Evolutionary conservation across 2,329 filamentous ascomycete species (phyloP).

Genomic region (Pseudohalonectria lignicola): DNA sequence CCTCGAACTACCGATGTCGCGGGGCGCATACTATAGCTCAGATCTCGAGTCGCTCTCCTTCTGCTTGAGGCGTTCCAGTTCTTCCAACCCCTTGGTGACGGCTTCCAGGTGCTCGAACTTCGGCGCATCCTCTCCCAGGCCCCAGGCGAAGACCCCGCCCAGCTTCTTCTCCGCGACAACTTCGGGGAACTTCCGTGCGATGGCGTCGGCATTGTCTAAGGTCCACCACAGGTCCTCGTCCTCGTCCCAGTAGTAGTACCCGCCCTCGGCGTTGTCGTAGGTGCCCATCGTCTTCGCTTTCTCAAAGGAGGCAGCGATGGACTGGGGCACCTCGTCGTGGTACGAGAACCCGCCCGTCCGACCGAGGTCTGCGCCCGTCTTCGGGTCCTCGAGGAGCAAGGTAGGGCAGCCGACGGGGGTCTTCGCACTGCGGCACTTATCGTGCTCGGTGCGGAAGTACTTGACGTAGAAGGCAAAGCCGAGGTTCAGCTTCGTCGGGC

Average conservation of each 20-base stretch:
- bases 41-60: too few species aligned
- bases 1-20: too few species aligned
- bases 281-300: constrained; percentile 38
- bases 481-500: constrained; percentile 46
- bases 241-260: constrained; percentile 58
- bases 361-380: constrained; percentile 47
- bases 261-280: constrained; percentile 48
- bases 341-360: constrained; percentile 44
- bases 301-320: constrained; percentile 45
- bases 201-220: constrained; percentile 54
- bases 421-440: constrained; percentile 16
- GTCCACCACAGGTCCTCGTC: constrained; percentile 57
- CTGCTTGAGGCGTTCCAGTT: background rate
- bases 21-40: too few species aligned
- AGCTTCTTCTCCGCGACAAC: constrained; percentile 45
- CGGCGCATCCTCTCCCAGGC: constrained; percentile 55
- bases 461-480: constrained; percentile 62
- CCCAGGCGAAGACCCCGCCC: constrained; percentile 68
- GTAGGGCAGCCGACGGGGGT: constrained; percentile 47
- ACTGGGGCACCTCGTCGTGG: constrained; percentile 40
- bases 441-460: constrained; percentile 46
- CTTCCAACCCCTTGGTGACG: constrained; percentile 14
- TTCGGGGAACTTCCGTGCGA: constrained; percentile 48
- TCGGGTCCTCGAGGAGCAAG: constrained; percentile 44
- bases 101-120: constrained; percentile 27